Evolutionary conservation across 2,329 filamentous ascomycete species (phyloP).

Genomic region (Lasiodiplodia sp.): DNA sequence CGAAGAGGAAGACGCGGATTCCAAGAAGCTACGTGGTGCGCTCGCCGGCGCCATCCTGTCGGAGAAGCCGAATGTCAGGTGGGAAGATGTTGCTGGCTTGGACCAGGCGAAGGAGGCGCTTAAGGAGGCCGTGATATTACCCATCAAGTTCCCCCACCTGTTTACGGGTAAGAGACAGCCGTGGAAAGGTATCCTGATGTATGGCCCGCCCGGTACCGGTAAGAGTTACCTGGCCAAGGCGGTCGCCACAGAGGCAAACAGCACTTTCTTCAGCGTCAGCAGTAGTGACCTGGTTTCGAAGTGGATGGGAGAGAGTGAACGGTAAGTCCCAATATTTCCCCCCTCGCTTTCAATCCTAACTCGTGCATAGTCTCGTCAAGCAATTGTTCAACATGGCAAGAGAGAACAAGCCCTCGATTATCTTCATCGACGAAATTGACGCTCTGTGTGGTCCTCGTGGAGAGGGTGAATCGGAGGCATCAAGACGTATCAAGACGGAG

Average conservation of each 20-base stretch:
- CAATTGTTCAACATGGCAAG: slow-evolving; percentile 97
- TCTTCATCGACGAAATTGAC: slow-evolving; percentile 98
- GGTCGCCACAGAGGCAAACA: slow-evolving; percentile 97
- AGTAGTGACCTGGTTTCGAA: slow-evolving; percentile 97
- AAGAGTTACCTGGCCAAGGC: slow-evolving; percentile 98
- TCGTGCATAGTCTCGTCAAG: slow-evolving; percentile 77
- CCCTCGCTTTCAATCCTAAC: slow-evolving; percentile 30
- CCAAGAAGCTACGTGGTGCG: slow-evolving; percentile 92
- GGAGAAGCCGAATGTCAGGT: slow-evolving; percentile 94
- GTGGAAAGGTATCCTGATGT: slow-evolving; percentile 97
- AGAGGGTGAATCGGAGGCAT: slow-evolving; percentile 97
- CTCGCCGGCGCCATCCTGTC: slow-evolving; percentile 90
- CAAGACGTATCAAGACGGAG: slow-evolving; percentile 96
- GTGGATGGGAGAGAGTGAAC: slow-evolving; percentile 99
- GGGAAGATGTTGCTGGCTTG: slow-evolving; percentile 96
- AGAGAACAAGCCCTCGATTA: slow-evolving; percentile 97
- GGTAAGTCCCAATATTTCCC: slow-evolving; percentile 61
- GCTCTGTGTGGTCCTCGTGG: slow-evolving; percentile 90
- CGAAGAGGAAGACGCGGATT: slow-evolving; percentile 84
- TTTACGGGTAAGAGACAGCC: slow-evolving; percentile 96
- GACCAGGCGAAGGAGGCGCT: slow-evolving; percentile 95
- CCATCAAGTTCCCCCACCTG: slow-evolving; percentile 97
- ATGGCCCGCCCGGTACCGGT: slow-evolving; percentile 94
- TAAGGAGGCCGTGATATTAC: slow-evolving; percentile 96
- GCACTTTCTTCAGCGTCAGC: slow-evolving; percentile 98